Evolutionary conservation across 441 rosid species (phyloP), one percentile per base, ranked within the genome.

Genomic region (Bocquillonia castaneifolia): DNA sequence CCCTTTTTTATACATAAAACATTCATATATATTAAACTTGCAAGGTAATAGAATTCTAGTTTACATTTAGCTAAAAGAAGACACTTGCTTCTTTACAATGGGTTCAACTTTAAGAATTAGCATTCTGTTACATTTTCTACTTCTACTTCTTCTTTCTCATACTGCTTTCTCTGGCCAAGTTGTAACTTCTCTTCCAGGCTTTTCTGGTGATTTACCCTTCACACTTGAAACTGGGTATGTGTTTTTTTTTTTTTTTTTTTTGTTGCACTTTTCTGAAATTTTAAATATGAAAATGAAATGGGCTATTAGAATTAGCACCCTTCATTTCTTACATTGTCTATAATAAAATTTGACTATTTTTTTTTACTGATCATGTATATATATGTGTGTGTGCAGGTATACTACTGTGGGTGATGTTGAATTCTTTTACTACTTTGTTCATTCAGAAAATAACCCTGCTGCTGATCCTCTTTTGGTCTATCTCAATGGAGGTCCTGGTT

Each of bases 401-500:
- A 52, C 28, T 28, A 55, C 31, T 25, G 42, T 56, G 28, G 71
- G 51, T 12, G 22, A 56, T n/a, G 48, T 67, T 22, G 52, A 69
- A 29, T 64, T 69, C 48, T 61, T 69, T 51, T 61, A 61, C 34
- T 69, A 37, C 52, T 69, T 69, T 29, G 50, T 69, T 25, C 68
- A 71, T 42, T 76, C 72, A 12, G 60, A 61, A 25, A 45, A 64
- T 32, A 67, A 68, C 17, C 69, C 72, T 1, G 32, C 59, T 14
- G 69, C 64, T 10, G 75, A 71, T 45, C 79, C 75, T 47, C 34
- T 75, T 15, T 44, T 75, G 17, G 61, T 75, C 18, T 75, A 74
- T 62, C 47, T 66, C 13, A 71, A 67, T 25, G 72, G 75, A 14
- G 79, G 79, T 25, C 69, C 79, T 32, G 72, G 75, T 8, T 75